phyloP scores from a whole-genome alignment of 139 green algal species.

The Coccomyxa sp. region DNA sequence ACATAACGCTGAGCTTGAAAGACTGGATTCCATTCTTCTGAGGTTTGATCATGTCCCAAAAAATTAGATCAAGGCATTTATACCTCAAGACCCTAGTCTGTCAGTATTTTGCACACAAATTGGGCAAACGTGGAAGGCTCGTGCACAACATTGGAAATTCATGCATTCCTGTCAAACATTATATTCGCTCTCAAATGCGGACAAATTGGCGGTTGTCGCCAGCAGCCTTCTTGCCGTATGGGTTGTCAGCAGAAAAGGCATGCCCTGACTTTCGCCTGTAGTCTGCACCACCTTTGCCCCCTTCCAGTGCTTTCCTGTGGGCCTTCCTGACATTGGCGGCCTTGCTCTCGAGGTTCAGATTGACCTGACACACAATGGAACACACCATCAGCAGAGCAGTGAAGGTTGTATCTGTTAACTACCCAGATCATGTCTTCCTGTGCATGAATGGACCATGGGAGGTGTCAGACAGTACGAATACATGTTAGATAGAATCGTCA shows the following conservation, averaged over 20 bases:
- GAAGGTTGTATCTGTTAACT: too few species aligned
- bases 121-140: too few species aligned
- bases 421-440: not conserved
- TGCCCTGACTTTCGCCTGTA: conserved; percentile 58
- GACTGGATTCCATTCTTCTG: too few species aligned
- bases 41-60: too few species aligned
- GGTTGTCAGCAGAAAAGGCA: conserved; percentile 82
- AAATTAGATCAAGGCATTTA: too few species aligned
- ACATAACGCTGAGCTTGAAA: too few species aligned
- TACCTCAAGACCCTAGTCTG: too few species aligned
- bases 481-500: not conserved
- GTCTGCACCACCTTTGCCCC: conserved; percentile 17
- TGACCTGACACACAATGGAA: conserved; percentile 45
- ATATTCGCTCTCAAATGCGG: not conserved
- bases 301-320: conserved; percentile 20
- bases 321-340: conserved; percentile 63
- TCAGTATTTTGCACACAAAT: too few species aligned
- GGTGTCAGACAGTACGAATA: not conserved
- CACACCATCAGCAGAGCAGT: not conserved
- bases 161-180: too few species aligned
- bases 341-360: conserved; percentile 85
- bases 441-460: not conserved
- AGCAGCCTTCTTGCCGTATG: conserved; percentile 65
- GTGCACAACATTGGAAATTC: too few species aligned
- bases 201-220: conserved; percentile 77